Evolutionary conservation across 768 basidiomycete genomes (phyloP).

Genomic region (Candolleomyces eurysporus): DNA sequence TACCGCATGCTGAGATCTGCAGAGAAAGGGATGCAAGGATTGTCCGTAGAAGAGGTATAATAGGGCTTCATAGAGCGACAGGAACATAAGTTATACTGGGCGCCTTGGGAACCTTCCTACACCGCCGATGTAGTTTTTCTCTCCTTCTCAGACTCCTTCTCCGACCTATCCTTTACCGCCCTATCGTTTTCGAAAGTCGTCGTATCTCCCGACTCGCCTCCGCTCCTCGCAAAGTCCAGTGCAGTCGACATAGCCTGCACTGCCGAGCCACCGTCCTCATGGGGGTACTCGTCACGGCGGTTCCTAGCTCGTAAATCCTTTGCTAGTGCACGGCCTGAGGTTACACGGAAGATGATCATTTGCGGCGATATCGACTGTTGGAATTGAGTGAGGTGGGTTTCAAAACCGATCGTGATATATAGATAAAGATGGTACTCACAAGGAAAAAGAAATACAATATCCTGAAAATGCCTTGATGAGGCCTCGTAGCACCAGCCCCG

Average conservation of each 20-base stretch:
- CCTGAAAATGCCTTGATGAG: slow-evolving; percentile 8
- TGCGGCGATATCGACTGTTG: slow-evolving; percentile 8
- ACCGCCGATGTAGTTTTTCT: too few relatives aligned
- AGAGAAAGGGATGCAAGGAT: too few relatives aligned
- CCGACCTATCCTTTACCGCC: too few relatives aligned
- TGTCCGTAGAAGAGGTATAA: too few relatives aligned
- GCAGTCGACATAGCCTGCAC: not conserved
- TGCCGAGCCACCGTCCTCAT: not conserved
- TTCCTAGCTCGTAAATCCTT: not conserved
- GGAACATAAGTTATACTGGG: too few relatives aligned
- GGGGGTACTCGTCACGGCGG: not conserved
- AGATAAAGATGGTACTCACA: not conserved
- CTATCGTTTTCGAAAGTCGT: too few relatives aligned
- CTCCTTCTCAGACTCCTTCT: too few relatives aligned
- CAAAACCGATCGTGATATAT: not conserved
- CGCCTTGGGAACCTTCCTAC: too few relatives aligned
- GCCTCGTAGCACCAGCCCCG: slow-evolving; percentile 2
- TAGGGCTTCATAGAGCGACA: too few relatives aligned
- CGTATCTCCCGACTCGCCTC: not conserved
- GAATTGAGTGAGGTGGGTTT: not conserved
- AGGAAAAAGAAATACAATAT: slow-evolving; percentile 10
- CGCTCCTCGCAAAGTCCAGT: not conserved
- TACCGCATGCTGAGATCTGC: too few relatives aligned
- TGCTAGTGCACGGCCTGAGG: slow-evolving; percentile 1
- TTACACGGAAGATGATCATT: slow-evolving; percentile 11